Percentiles rank a stretch among this genome's conserved stretches.
These are phyloP conservation scores for Ustilago cynodontis DNA, from an alignment of 1,284 basidiomycete species.

Conservation along the genomic window DNA sequence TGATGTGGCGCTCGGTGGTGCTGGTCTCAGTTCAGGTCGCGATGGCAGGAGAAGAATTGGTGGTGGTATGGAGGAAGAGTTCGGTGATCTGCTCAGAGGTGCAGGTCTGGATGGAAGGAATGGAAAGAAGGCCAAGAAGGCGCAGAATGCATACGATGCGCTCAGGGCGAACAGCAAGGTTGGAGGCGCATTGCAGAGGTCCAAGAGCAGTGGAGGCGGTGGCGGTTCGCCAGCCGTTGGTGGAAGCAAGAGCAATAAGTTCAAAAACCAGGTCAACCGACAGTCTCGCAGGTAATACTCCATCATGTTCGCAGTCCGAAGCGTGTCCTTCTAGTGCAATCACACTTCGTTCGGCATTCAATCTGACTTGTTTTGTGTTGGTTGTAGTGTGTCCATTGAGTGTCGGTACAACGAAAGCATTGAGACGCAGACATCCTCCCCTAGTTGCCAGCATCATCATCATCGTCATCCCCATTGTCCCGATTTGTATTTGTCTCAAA, in stretches of 20 bases:
- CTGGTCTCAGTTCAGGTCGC: conserved; percentile 58
- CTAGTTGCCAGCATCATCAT: conserved; percentile 14
- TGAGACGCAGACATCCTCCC: neutral
- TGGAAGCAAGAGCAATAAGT: conserved; percentile 28
- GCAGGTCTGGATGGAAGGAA: conserved; percentile 45
- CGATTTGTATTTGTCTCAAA: conserved; percentile 20
- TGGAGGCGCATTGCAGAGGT: conserved; percentile 36
- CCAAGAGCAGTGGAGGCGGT: conserved; percentile 12
- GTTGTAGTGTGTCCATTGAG: neutral
- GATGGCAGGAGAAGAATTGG: conserved; percentile 59
- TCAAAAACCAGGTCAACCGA: conserved; percentile 45
- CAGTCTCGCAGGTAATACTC: conserved; percentile 16
- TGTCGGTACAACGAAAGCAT: neutral
- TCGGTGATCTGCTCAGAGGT: conserved; percentile 66
- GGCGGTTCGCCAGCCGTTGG: conserved; percentile 1
- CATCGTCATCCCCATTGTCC: conserved; percentile 9
- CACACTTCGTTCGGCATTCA: neutral
- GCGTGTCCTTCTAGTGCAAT: neutral
- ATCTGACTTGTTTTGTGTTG: neutral
- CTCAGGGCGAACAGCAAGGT: conserved; percentile 38
- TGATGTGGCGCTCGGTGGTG: conserved; percentile 85
- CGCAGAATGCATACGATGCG: conserved; percentile 41
- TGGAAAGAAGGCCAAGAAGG: conserved; percentile 55
- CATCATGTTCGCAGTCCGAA: neutral
- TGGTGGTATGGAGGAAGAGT: conserved; percentile 68